phyloP scores from a whole-genome alignment of 176 grass and related monocot species.

The Elymus sibiricus region DNA sequence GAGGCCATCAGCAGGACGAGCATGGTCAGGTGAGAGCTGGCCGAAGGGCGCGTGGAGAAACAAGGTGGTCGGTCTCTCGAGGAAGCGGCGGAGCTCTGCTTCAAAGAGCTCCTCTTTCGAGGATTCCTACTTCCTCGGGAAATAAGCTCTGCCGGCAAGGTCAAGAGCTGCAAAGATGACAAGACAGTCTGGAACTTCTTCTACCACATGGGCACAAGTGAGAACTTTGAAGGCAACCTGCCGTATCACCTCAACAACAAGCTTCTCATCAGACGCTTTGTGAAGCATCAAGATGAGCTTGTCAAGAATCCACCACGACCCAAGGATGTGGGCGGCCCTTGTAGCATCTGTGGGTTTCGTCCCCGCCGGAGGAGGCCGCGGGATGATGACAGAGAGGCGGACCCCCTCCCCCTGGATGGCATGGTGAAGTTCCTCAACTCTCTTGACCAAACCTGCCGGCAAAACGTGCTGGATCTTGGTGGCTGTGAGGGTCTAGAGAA shows the following conservation, averaged over 20 bases:
- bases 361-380: too few relatives aligned
- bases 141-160: not conserved
- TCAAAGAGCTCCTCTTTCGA: not conserved
- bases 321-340: not conserved
- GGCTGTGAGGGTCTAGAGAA: not conserved
- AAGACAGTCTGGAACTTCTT: not conserved
- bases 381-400: too few relatives aligned
- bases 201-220: not conserved
- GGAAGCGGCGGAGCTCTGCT: not conserved
- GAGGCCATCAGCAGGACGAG: not conserved
- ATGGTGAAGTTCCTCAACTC: not conserved
- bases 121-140: not conserved
- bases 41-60: not conserved
- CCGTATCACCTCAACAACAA: not conserved
- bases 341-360: not conserved
- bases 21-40: not conserved
- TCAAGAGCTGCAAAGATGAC: not conserved
- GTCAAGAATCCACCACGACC: not conserved
- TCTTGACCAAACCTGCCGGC: not conserved
- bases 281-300: not conserved
- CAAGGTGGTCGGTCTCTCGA: not conserved
- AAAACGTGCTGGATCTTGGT: conserved; percentile 24
- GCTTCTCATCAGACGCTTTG: not conserved
- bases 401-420: not conserved
- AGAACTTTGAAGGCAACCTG: not conserved